Percentiles rank a stretch among this genome's conserved stretches.
Conservation (phyloP, 164 flowering plant species). For the Tetracentron sinense region DNA sequence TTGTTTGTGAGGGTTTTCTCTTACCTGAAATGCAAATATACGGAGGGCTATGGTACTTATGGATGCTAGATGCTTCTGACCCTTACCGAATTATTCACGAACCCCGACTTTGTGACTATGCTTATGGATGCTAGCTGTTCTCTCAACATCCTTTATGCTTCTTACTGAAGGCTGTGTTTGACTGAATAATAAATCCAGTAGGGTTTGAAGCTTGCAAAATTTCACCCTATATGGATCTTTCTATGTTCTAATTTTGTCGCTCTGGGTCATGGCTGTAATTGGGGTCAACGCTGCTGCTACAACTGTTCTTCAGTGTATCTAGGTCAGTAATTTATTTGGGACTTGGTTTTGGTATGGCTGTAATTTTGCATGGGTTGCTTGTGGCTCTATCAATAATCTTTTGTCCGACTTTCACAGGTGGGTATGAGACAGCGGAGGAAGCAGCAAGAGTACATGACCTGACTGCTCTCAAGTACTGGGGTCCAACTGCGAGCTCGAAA, state of each 20-base stretch:
- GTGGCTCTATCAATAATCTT: slow-evolving; percentile 2
- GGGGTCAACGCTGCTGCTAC: not conserved
- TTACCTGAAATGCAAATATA: not conserved
- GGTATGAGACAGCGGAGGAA: slow-evolving; percentile 27
- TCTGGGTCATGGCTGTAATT: slow-evolving; percentile 5
- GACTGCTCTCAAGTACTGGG: slow-evolving; percentile 30
- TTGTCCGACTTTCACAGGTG: slow-evolving; percentile 15
- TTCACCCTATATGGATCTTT: not conserved
- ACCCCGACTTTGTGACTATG: too few species aligned
- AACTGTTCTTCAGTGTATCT: slow-evolving; percentile 21
- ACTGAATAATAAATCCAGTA: not conserved
- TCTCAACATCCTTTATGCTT: not conserved
- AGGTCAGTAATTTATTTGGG: slow-evolving; percentile 12
- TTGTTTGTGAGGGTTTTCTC: not conserved
- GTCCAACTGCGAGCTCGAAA: slow-evolving; percentile 20
- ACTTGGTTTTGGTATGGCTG: not conserved
- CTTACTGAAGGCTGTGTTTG: not conserved
- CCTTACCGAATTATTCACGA: too few species aligned
- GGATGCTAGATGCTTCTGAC: not conserved
- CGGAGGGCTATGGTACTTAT: too few species aligned
- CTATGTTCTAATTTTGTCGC: not conserved
- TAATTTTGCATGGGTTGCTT: slow-evolving; percentile 2
- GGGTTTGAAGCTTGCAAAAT: not conserved
- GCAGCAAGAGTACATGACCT: slow-evolving; percentile 30
- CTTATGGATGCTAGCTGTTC: not conserved